Conservation (phyloP, 2,329 filamentous ascomycete genomes). For the Nemania serpens region DNA sequence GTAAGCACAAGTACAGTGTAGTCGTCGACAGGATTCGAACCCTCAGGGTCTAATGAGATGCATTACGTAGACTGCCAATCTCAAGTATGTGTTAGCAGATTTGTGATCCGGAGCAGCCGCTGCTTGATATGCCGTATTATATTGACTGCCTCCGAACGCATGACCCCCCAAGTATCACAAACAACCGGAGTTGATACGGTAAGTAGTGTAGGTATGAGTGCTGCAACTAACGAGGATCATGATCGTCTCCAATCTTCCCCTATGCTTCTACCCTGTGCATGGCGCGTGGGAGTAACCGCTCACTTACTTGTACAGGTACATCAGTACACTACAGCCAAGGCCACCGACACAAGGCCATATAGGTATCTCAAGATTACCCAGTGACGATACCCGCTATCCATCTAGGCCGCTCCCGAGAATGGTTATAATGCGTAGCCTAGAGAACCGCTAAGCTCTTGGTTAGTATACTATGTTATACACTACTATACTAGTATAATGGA, state of each 20-base stretch:
- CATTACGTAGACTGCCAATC: not conserved
- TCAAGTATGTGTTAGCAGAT: not conserved
- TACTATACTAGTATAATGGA: no score
- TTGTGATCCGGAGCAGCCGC: not conserved
- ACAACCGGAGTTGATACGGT: not conserved
- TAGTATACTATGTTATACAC: no score
- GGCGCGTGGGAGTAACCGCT: no score
- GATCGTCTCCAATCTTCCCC: constrained; percentile 1
- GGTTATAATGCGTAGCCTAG: no score
- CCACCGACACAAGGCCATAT: not conserved
- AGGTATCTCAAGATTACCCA: constrained; percentile 3
- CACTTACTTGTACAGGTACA: no score
- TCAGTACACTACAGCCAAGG: no score
- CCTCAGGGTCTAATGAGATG: not conserved
- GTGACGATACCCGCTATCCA: not conserved
- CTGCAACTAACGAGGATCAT: not conserved
- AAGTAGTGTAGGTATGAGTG: not conserved
- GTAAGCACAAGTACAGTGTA: not conserved
- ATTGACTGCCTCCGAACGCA: not conserved
- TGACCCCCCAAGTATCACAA: not conserved
- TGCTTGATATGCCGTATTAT: not conserved
- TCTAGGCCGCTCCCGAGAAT: no score
- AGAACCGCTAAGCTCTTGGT: no score
- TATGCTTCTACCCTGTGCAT: not conserved
- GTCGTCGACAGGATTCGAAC: not conserved